Base-by-base conservation (phyloP, 2,329 filamentous ascomycete species). In the Aspergillus eucalypticola region DNA sequence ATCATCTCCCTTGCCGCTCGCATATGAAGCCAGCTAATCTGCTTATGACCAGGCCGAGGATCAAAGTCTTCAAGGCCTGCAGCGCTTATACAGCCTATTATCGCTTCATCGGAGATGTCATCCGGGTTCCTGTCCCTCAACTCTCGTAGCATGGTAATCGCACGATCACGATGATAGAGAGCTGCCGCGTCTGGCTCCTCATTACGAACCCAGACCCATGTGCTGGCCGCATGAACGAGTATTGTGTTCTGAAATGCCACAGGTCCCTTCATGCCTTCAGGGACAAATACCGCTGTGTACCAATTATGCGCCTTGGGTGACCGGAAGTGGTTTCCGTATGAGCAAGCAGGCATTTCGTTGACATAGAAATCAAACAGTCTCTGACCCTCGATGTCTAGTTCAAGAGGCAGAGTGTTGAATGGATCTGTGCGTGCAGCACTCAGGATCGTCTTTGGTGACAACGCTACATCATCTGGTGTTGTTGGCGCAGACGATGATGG, bases 61-160 rank as follows among this genome's bases (percentile, higher is more conserved):
- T 78, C 75, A 48, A 76, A 76, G 51, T 78, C 74, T 57, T 77
- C 76, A 8, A 78, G 64, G 3, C 74, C 73, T 17, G 76, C 75
- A 7, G 75, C 75, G 53, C 73, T 78, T 54, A 78, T 64, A 25
- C 73, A 77, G 11, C 76, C 72, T 15, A 75, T 73, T 41, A 78
- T 77, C 1, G 73, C 71, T n/a, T 71, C 71, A 54, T 78, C 73
- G 7, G 75, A 76, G 29, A 67, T 71, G 35, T 77, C 75, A 8
- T 66, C 46, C 1, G 73, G 76, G 51, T 72, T 60, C 6, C 68
- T 66, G 23, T 64, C 54, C 42, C 73, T 67, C 57, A 77, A 73
- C 23, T 74, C 68, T 23, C 68, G 68, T 17, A 77, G 70, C 71
- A 75, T 70, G 15, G 69, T 67, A 32, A 74, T 64, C 3, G 74